Conservation (phyloP, 129 eudicot genomes). For the Centella asiatica region DNA sequence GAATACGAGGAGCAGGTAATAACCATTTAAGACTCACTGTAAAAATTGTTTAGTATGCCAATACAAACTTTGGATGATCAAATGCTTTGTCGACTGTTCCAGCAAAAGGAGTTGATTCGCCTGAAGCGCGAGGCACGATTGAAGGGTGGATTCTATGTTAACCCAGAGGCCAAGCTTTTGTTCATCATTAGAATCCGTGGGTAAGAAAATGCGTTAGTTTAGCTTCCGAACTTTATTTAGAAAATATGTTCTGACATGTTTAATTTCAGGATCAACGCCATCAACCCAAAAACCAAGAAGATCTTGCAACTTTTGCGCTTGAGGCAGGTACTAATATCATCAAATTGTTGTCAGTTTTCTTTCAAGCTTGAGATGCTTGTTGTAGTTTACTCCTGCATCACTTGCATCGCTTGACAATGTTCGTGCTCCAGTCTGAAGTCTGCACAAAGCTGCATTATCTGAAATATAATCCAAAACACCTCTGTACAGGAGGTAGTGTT, state of each 20-base stretch:
- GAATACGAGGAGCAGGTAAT: slow-evolving; percentile 66
- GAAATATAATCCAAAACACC: no score
- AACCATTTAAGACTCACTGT: not conserved
- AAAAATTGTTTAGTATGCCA: not conserved
- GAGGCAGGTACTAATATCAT: slow-evolving; percentile 48
- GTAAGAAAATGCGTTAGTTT: slow-evolving; percentile 13
- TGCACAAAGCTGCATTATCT: no score
- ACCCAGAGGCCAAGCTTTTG: slow-evolving; percentile 68
- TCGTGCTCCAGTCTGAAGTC: no score
- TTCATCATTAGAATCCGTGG: slow-evolving; percentile 68
- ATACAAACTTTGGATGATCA: not conserved
- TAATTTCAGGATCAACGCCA: slow-evolving; percentile 54
- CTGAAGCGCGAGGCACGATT: slow-evolving; percentile 72
- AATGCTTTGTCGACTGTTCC: not conserved
- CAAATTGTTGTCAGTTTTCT: not conserved
- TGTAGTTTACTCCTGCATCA: not conserved
- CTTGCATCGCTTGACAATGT: no score
- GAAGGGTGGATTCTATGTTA: slow-evolving; percentile 74
- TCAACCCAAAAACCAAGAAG: slow-evolving; percentile 65
- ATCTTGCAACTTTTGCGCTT: slow-evolving; percentile 67
- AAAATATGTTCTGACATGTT: not conserved
- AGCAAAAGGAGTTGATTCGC: slow-evolving; percentile 59
- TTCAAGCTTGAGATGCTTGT: not conserved
- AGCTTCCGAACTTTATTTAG: not conserved
- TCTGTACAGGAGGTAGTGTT: no score